These are phyloP conservation scores for Cyphellophora europaea DNA, from an alignment of 2,329 filamentous ascomycete species.

Conservation along the genomic window DNA sequence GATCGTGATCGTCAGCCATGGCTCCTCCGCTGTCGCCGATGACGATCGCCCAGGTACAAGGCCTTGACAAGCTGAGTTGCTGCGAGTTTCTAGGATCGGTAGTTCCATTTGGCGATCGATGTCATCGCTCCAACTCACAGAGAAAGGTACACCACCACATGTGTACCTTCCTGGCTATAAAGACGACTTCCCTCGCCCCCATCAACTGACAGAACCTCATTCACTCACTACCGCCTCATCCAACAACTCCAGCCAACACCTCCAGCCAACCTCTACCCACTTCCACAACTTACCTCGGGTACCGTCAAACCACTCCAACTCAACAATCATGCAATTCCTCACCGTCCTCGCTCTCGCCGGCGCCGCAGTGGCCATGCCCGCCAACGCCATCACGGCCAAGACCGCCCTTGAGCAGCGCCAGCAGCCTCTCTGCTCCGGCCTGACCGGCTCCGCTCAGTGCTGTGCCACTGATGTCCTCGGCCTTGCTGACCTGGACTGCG, in stretches of 20 bases:
- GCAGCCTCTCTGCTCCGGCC: conserved; percentile 11
- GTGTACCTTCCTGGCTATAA: no score
- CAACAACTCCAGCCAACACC: background rate
- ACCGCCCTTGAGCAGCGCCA: conserved; percentile 11
- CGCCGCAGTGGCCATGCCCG: conserved; percentile 10
- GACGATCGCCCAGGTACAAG: background rate
- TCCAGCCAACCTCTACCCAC: background rate
- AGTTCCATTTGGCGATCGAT: background rate
- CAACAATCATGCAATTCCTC: conserved; percentile 16
- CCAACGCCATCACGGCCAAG: conserved; percentile 14
- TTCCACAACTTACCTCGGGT: background rate
- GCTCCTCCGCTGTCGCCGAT: background rate
- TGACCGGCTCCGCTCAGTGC: conserved; percentile 38
- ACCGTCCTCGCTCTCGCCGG: conserved; percentile 11
- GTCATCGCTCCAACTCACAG: no score
- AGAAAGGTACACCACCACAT: no score
- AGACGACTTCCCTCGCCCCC: background rate
- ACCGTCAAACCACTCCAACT: background rate
- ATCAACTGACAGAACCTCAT: background rate
- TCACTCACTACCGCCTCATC: background rate
- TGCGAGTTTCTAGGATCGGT: background rate
- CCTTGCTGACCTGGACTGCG: conserved; percentile 49
- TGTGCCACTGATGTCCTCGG: conserved; percentile 55
- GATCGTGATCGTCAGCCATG: background rate
- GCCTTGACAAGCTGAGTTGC: background rate